Evolutionary conservation across 257 asterid species (phyloP).

Genomic region (Euphrasia confusa): DNA sequence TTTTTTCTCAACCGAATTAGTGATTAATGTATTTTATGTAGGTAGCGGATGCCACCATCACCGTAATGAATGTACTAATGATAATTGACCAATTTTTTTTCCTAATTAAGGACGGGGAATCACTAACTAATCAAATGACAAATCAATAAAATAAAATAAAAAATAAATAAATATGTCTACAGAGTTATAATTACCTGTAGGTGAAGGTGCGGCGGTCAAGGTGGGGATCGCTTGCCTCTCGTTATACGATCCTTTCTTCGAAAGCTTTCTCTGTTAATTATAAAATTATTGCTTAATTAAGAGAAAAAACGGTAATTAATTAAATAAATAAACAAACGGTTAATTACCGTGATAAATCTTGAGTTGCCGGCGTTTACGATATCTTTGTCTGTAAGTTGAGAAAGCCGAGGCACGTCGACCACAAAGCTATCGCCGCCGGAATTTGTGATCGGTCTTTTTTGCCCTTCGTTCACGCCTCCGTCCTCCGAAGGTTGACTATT

Average conservation of each 20-base stretch:
- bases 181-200: conserved; percentile 33
- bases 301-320: neutral
- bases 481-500: conserved; percentile 17
- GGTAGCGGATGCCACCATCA: too few relatives aligned
- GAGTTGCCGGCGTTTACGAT: conserved; percentile 30
- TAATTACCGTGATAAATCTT: conserved; percentile 39
- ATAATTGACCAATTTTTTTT: neutral
- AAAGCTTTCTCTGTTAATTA: conserved; percentile 46
- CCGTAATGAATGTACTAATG: neutral
- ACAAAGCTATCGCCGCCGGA: conserved; percentile 40
- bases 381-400: conserved; percentile 42
- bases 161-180: neutral
- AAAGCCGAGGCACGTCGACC: conserved; percentile 50
- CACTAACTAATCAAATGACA: neutral
- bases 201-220: conserved; percentile 32
- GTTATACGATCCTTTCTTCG: conserved; percentile 45
- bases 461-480: conserved; percentile 29
- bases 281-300: neutral
- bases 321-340: too few relatives aligned
- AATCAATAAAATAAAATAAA: neutral
- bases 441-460: conserved; percentile 18
- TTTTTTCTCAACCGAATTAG: too few relatives aligned
- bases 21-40: too few relatives aligned
- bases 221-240: conserved; percentile 32
- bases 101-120: neutral